Percentiles rank a stretch among this genome's conserved stretches.
Evolutionary conservation across 495 filamentous ascomycete species (phyloP).

Genomic region (Lophiostoma macrostomum): DNA sequence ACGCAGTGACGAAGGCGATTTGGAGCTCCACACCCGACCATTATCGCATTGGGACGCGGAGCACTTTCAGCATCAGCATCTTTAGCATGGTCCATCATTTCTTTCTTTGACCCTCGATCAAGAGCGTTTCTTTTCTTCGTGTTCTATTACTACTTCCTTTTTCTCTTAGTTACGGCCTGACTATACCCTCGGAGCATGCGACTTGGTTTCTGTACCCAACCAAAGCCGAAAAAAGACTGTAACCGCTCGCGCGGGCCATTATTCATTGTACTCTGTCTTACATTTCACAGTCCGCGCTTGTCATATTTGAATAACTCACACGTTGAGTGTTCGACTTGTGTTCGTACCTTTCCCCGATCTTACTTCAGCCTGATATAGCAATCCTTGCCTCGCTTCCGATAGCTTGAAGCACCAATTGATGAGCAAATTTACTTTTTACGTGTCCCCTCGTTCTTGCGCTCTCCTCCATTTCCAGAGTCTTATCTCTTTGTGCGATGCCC

Average conservation of each 20-base stretch:
- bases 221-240: constrained; percentile 31
- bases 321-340: constrained; percentile 8
- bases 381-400: neutral
- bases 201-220: constrained; percentile 4
- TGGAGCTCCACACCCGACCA: constrained; percentile 34
- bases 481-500: constrained; percentile 5
- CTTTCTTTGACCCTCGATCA: neutral
- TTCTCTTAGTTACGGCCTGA: constrained; percentile 18
- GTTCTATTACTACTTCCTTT: constrained; percentile 16
- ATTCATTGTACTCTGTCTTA: constrained; percentile 18
- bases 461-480: neutral
- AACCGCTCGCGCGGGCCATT: constrained; percentile 34
- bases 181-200: constrained; percentile 28
- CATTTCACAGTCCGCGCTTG: constrained; percentile 2
- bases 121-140: constrained; percentile 12
- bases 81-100: constrained; percentile 19
- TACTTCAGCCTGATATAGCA: constrained; percentile 10
- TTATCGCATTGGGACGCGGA: constrained; percentile 67
- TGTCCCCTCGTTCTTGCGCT: neutral
- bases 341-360: constrained; percentile 4
- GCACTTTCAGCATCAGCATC: constrained; percentile 33
- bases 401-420: constrained; percentile 7
- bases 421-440: constrained; percentile 15
- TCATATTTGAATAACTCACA: constrained; percentile 5
- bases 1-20: neutral